Evolutionary conservation across 2,329 filamentous ascomycete species (phyloP).

Genomic region (Alternaria brassicicola): DNA sequence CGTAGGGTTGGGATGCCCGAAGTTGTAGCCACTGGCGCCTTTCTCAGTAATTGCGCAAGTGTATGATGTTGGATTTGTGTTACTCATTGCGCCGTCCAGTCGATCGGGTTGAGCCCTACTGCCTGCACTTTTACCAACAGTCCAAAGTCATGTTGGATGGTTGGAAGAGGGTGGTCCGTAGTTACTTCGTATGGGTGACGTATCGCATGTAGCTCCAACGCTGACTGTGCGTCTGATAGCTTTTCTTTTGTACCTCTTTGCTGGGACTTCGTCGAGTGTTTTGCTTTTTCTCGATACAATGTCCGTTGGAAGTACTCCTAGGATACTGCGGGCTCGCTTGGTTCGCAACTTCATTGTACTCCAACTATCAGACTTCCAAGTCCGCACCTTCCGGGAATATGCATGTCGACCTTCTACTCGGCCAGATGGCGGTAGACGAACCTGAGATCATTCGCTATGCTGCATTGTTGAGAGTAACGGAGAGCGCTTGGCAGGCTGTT

Average conservation of each 20-base stretch:
- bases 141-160: slow-evolving; percentile 56
- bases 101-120: slow-evolving; percentile 77
- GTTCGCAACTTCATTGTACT: neutral
- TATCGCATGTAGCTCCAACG: slow-evolving; percentile 58
- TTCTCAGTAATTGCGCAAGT: neutral
- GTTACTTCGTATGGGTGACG: slow-evolving; percentile 59
- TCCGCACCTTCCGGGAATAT: neutral
- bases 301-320: neutral
- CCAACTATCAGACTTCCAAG: neutral
- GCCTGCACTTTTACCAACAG: slow-evolving; percentile 67
- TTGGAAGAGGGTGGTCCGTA: slow-evolving; percentile 55
- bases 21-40: slow-evolving; percentile 67
- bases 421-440: slow-evolving; percentile 66
- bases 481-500: slow-evolving; percentile 75
- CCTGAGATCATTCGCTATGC: slow-evolving; percentile 71
- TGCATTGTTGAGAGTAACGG: slow-evolving; percentile 70
- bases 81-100: slow-evolving; percentile 74
- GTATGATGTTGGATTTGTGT: slow-evolving; percentile 48
- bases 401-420: slow-evolving; percentile 54
- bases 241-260: neutral
- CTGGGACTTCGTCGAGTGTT: slow-evolving; percentile 17
- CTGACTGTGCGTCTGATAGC: slow-evolving; percentile 50
- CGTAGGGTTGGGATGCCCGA: slow-evolving; percentile 71
- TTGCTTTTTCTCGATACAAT: neutral
- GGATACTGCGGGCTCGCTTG: neutral